A percentile compares a stretch with the other conserved stretches of the same genome.
Conservation (phyloP, 176 grass and related monocot species). For the Zea mays region Zm-B73-REFERENCE-NAM-5.0 NC_050104.1:15884001-15884500, state of each 20-base stretch:
- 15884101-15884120: neutral
- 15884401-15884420: neutral
- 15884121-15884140: neutral
- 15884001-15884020: neutral
- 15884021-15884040: neutral
- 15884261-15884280: neutral
- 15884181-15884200: neutral
- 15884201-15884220: neutral
- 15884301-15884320: neutral
- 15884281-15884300: neutral
- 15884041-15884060: neutral
- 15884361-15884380: neutral
- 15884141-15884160: neutral
- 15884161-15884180: conserved; percentile 14
- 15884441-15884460: conserved; percentile 12
- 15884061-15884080: conserved; percentile 14
- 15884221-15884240: conserved; percentile 3
- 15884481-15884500: conserved; percentile 30
- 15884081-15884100: conserved; percentile 1
- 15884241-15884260: neutral
- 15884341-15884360: neutral
- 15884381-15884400: neutral
- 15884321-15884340: neutral
- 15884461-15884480: conserved; percentile 31
- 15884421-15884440: neutral